Percentiles rank a stretch among this genome's conserved stretches.
phyloP scores from a whole-genome alignment of 768 basidiomycete genomes.

The Tricholoma sp. region DNA sequence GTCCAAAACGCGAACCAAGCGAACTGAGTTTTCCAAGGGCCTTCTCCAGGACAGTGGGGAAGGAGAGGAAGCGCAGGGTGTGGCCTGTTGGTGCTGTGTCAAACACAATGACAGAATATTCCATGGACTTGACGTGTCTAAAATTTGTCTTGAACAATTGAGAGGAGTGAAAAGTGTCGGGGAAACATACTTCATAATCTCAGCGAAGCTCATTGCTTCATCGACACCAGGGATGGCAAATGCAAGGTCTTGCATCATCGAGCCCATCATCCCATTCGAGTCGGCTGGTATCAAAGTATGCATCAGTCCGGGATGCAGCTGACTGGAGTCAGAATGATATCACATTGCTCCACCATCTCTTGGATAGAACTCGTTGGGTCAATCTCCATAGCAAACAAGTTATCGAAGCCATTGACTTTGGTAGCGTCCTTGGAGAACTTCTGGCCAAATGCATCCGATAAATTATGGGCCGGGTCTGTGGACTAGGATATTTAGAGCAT shows the following conservation, averaged over 20 bases:
- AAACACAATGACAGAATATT: slow-evolving; percentile 99
- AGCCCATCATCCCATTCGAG: slow-evolving; percentile 92
- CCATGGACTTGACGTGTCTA: slow-evolving; percentile 99
- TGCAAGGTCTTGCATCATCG: slow-evolving; percentile 99
- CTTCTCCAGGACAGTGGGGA: slow-evolving; percentile 96
- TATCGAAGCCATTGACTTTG: slow-evolving; percentile 95
- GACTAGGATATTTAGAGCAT: slow-evolving; percentile 46
- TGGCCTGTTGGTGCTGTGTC: slow-evolving; percentile 99
- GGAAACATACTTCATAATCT: slow-evolving; percentile 94
- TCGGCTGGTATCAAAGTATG: slow-evolving; percentile 48
- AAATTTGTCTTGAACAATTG: slow-evolving; percentile 2
- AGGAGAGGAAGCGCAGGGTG: slow-evolving; percentile 97
- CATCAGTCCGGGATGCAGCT: slow-evolving; percentile 1
- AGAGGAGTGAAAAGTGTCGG: background rate
- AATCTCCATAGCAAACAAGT: slow-evolving; percentile 98
- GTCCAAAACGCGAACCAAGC: slow-evolving; percentile 92
- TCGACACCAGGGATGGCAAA: slow-evolving; percentile 99
- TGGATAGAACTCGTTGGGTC: slow-evolving; percentile 97
- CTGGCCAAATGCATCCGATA: slow-evolving; percentile 97
- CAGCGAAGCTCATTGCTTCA: slow-evolving; percentile 99
- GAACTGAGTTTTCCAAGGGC: slow-evolving; percentile 91
- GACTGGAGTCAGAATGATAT: slow-evolving; percentile 17
- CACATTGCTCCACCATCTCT: slow-evolving; percentile 98
- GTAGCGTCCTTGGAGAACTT: slow-evolving; percentile 99
- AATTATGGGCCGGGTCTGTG: slow-evolving; percentile 99